Evolutionary conservation across 2,329 filamentous ascomycete genomes (phyloP), one percentile per base, ranked within the genome.

Genomic region (Tolypocladium endophyticum): DNA sequence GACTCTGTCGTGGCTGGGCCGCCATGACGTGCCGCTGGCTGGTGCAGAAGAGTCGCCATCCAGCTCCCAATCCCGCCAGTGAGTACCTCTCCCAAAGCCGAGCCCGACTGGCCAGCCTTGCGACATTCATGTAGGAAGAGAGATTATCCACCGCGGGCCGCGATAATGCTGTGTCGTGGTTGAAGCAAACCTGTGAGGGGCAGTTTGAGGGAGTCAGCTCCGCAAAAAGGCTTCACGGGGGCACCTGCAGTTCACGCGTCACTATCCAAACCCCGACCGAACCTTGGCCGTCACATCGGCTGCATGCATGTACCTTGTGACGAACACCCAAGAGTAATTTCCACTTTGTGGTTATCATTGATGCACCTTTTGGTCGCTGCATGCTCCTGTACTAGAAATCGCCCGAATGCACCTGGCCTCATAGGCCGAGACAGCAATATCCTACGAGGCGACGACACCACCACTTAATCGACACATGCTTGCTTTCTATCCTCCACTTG

Each of bases 1-100:
- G 90, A 62, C 60, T 57, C 59, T 61, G 18, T 53, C 50, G 39
- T 30, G 33, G 20, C 45, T 35, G 12, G 14, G 50, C 55, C 11
- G 59, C 36, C 47, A 39, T 57, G 16, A 16, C 30, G 50, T 16
- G 30, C 12, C 30, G 30, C 30, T 36, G 50, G 50, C 50, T 16
- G 50, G 30, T 6, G 50, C 30, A 23, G 14, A 23, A 23, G 30
- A 36, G 36, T 23, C 30, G 50, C 6, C 50, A n/a, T 23, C 50
- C 30, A 14, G 20, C 20, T 33, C 50, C 11, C 9, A 20, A 54
- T 35, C 9, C 30, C 30, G 30, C 30, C 2, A 12, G 12, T 35
- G 30, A 23, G 20, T 4, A 23, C 16, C 6, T 20, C 20, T 23
- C 11, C 30, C 5, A 2, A n/a, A 16, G 50, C 50, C 30, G 20